Base-by-base conservation (phyloP, 306 rosid genomes). In the Dicorynia guianensis region DNA sequence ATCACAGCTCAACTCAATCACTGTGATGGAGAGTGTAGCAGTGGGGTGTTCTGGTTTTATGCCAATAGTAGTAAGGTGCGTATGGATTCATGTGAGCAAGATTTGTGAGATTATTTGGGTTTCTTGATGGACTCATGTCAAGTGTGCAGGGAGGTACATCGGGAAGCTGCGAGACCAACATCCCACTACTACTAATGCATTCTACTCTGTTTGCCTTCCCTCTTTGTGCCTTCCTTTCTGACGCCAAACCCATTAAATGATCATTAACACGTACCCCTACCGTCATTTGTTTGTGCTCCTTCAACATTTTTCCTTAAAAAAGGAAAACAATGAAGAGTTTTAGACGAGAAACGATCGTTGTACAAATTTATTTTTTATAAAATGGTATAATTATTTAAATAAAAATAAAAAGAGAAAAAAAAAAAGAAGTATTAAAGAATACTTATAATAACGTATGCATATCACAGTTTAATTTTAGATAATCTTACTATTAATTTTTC, bases 31-130 rank as follows among this genome's bases (percentile, higher is more conserved):
- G 72, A 75, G 40, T 39, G 72, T 36, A 57, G 53, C 63, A 49
- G 76, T 62, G 69, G 42, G 20, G 55, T 3, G 80, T 61, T 54
- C 71, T 62, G 44, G 74, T 71, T 25, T 79, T 65, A 65, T 86
- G 84, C 82, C 81, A 55, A 76, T 72, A 67, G 52, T 84, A 75
- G 84, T 83, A 75, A 75, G 72, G 42, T 82, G 72, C 77, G 75
- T 72, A 80, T 77, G 38, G 75, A 55, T 63, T 74, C 82, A 81
- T 79, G 83, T 76, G 84, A 86, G 59, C 71, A 68, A 72, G 80
- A 64, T 81, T 74, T 71, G 25, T 53, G 34, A 76, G 52, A 49
- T 75, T 58, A 74, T 14, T 81, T 65, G 14, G 59, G 59, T 69
- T 56, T 66, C 74, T 39, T 65, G 53, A 72, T 80, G 84, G 72